A percentile compares a stretch with the other conserved stretches of the same genome.
phyloP scores from a whole-genome alignment of 805 yeast genomes.

The Yamadazyma akitaensis region DNA sequence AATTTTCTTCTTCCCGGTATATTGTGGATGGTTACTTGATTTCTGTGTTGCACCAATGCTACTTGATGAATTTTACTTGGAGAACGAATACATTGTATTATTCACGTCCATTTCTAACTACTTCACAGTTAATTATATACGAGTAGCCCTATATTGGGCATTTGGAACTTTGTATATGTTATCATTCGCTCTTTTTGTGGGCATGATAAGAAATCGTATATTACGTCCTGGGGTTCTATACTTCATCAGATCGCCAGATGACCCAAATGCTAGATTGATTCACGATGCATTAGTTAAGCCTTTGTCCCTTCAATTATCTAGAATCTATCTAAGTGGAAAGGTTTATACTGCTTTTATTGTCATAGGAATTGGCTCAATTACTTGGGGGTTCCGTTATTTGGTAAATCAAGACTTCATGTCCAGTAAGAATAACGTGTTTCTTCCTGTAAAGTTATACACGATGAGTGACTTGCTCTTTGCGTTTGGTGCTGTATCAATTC shows the following conservation, averaged over 20 bases:
- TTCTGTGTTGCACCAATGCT: constrained; percentile 60
- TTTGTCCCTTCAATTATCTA: constrained; percentile 63
- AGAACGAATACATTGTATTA: constrained; percentile 4
- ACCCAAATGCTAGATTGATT: constrained; percentile 80
- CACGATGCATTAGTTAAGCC: constrained; percentile 86
- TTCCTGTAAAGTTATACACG: constrained; percentile 23
- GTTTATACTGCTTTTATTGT: constrained; percentile 73
- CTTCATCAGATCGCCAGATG: constrained; percentile 92
- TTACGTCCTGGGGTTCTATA: constrained; percentile 86
- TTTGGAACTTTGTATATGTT: constrained; percentile 86
- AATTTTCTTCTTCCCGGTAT: constrained; percentile 78
- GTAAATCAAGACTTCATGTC: constrained; percentile 9
- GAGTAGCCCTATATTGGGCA: constrained; percentile 49
- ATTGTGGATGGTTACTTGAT: constrained; percentile 78
- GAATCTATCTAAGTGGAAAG: constrained; percentile 68
- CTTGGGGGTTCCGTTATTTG: constrained; percentile 43
- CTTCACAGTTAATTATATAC: constrained; percentile 14
- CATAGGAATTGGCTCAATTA: constrained; percentile 68
- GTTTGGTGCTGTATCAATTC: constrained; percentile 5
- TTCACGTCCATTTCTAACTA: constrained; percentile 9
- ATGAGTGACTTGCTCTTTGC: constrained; percentile 11
- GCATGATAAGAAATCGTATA: constrained; percentile 70
- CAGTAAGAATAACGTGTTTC: constrained; percentile 17
- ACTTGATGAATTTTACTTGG: constrained; percentile 7
- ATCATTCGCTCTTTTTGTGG: constrained; percentile 78